phyloP scores from a whole-genome alignment of 2,329 filamentous ascomycete genomes.

The Fusarium subglutinans region DNA sequence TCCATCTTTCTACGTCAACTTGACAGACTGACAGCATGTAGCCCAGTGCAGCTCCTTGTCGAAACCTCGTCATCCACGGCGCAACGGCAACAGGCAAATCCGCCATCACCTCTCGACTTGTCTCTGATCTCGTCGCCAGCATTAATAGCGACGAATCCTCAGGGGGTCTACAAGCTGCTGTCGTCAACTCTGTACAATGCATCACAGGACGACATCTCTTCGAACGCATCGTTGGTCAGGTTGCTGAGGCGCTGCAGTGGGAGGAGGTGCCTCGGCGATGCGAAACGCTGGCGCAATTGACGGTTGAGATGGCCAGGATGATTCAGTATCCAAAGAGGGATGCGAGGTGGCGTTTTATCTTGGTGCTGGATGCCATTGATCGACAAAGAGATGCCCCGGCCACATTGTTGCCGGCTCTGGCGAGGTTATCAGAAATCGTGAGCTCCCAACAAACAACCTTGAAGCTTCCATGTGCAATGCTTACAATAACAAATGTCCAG shows the following conservation, averaged over 20 bases:
- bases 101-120: conserved; percentile 67
- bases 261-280: conserved; percentile 68
- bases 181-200: conserved; percentile 77
- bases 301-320: conserved; percentile 75
- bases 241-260: conserved; percentile 62
- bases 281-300: conserved; percentile 81
- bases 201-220: conserved; percentile 81
- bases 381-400: conserved; percentile 80
- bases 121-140: conserved; percentile 39
- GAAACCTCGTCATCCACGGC: conserved; percentile 83
- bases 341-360: conserved; percentile 69
- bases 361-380: conserved; percentile 91
- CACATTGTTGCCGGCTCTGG: conserved; percentile 82
- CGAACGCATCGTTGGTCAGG: conserved; percentile 72
- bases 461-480: background rate
- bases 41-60: conserved; percentile 73
- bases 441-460: conserved; percentile 44
- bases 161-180: conserved; percentile 62
- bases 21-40: conserved; percentile 45
- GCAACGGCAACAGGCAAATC: conserved; percentile 89
- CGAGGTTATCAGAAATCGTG: conserved; percentile 82
- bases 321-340: conserved; percentile 57
- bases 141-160: conserved; percentile 18
- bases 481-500: conserved; percentile 54
- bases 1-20: background rate